phyloP scores from a whole-genome alignment of 2,329 filamentous ascomycete species.

The Emergomyces africanus region DNA sequence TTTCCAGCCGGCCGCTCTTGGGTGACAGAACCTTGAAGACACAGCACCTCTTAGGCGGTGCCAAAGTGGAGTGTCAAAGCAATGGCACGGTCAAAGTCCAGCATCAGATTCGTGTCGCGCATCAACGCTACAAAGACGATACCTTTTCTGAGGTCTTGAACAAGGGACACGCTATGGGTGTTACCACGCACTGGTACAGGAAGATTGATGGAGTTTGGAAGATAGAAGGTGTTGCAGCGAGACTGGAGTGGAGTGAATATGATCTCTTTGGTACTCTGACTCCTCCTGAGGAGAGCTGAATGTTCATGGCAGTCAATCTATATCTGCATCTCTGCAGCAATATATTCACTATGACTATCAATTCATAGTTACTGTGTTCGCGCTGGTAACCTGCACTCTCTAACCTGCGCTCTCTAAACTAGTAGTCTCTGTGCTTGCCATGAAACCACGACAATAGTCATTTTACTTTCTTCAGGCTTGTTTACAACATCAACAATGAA shows the following conservation, averaged over 20 bases:
- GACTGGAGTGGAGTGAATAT: slow-evolving; percentile 43
- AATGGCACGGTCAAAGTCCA: slow-evolving; percentile 48
- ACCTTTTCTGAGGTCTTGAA: slow-evolving; percentile 36
- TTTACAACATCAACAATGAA: no score
- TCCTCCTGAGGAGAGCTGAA: slow-evolving; percentile 1
- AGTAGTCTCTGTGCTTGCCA: background rate
- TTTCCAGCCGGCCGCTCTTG: slow-evolving; percentile 44
- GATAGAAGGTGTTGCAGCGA: slow-evolving; percentile 44
- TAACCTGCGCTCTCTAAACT: background rate
- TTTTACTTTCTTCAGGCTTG: no score
- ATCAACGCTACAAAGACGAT: slow-evolving; percentile 47
- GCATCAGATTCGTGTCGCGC: slow-evolving; percentile 49
- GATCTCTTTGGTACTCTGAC: slow-evolving; percentile 1
- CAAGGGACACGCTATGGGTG: slow-evolving; percentile 49
- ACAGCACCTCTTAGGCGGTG: slow-evolving; percentile 51
- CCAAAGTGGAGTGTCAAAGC: slow-evolving; percentile 45
- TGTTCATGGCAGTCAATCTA: slow-evolving; percentile 1
- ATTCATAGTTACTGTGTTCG: background rate
- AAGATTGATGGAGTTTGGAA: slow-evolving; percentile 50
- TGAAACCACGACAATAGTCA: no score
- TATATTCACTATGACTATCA: background rate
- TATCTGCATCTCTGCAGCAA: slow-evolving; percentile 15
- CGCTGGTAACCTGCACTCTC: background rate
- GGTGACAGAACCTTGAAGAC: slow-evolving; percentile 50
- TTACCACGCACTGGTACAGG: slow-evolving; percentile 45